These are phyloP conservation scores for Bryoerythrophyllum caledonicum DNA, from an alignment of 225 moss, liverwort and hornwort genomes.

Conservation along the genomic window DNA sequence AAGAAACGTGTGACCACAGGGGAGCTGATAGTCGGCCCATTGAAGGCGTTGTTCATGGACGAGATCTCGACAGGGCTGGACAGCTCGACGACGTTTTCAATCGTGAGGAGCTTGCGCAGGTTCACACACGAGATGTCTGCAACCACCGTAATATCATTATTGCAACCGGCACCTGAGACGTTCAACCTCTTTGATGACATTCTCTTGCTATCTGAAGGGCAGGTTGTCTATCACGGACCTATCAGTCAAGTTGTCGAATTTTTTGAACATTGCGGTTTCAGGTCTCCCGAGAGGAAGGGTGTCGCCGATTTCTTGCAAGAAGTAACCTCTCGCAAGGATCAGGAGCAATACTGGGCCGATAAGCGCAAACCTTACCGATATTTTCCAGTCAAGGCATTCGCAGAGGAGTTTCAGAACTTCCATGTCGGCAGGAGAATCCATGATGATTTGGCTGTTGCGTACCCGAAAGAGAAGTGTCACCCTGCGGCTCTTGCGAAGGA, in stretches of 20 bases:
- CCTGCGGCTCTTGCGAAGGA: slow-evolving; percentile 60
- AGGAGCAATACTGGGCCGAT: slow-evolving; percentile 84
- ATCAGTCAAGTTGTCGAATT: slow-evolving; percentile 50
- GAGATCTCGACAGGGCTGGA: slow-evolving; percentile 87
- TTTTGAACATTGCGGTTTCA: slow-evolving; percentile 68
- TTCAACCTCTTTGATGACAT: slow-evolving; percentile 74
- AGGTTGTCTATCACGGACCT: slow-evolving; percentile 70
- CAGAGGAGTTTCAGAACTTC: slow-evolving; percentile 53
- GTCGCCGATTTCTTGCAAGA: slow-evolving; percentile 74
- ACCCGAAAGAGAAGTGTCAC: slow-evolving; percentile 53
- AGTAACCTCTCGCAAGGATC: slow-evolving; percentile 85
- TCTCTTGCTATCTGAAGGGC: slow-evolving; percentile 67
- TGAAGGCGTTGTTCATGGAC: slow-evolving; percentile 70
- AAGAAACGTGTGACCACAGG: slow-evolving; percentile 63
- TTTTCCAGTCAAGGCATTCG: slow-evolving; percentile 61
- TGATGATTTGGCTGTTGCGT: slow-evolving; percentile 49
- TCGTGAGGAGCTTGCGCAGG: slow-evolving; percentile 49
- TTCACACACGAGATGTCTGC: slow-evolving; percentile 50
- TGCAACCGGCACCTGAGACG: slow-evolving; percentile 74
- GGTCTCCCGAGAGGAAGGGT: slow-evolving; percentile 66
- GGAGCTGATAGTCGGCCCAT: slow-evolving; percentile 72
- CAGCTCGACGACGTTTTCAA: slow-evolving; percentile 70
- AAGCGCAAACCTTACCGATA: slow-evolving; percentile 60
- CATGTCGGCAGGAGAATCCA: slow-evolving; percentile 32
- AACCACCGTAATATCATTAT: slow-evolving; percentile 57